Base-by-base conservation (phyloP, 768 basidiomycete species). In the Lactifluus subvellereus region DNA sequence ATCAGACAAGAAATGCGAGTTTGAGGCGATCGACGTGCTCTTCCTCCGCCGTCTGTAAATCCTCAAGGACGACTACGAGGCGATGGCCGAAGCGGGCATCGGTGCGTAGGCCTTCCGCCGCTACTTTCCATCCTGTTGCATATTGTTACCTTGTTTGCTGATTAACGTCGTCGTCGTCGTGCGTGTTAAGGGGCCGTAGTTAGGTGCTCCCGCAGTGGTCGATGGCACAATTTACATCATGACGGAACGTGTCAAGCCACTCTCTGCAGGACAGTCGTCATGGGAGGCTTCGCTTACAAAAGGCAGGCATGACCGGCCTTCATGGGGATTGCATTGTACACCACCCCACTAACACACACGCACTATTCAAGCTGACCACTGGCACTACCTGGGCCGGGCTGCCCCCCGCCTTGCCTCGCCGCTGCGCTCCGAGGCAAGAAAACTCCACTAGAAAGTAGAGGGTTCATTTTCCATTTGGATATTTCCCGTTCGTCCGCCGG, bases 231-330 rank as follows among this genome's bases (percentile, higher is more conserved):
- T 98, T 47, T 88, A 91, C 72, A 90, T 99, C 69, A 90, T 98
- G 80, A 99, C 97, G 1, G 97, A 99, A 74, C 87, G 92, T 4
- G 88, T 98, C 13, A 80, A 83, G 37, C 92, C 96, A 5, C 76
- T 98, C 20, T 78, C 82, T 16, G 71, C 75, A 8, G 82, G 83
- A 1, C 72, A 97, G 53, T 75, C 83, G 45, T 77, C 83, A 9
- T 88, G 87, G 82, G 77, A 81, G 2, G 78, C 79, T 47, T 86
- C 86, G 65, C 79, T 77, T 53, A 74, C 77, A 20, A 83, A 82
- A 72, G 86, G 84, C 69, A 81, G 77, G 66, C 89, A 94, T 67
- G 93, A 96, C 68, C 96, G 92, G 89, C 74, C 96, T 22, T 72
- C 96, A 6, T 99, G 96, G 95, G 95, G 95, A 6, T 74, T 98